Evolutionary conservation across 768 basidiomycete species (phyloP).

Genomic region (Naganishia friedmannii): DNA sequence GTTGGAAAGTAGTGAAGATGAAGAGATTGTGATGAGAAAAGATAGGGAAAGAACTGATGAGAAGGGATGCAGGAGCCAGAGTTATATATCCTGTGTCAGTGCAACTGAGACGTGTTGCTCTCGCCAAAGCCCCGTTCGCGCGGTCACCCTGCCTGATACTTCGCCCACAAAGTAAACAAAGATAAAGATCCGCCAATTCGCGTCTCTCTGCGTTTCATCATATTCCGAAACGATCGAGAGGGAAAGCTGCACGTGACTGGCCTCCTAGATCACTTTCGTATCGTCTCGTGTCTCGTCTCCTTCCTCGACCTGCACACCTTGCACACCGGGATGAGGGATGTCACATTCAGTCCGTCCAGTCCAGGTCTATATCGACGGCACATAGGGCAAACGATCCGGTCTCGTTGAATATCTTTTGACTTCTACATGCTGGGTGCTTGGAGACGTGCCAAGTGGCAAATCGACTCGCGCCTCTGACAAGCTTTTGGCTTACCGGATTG

Average conservation of each 20-base stretch:
- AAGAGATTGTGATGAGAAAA: constrained; percentile 24
- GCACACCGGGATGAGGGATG: no score
- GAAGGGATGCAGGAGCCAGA: not conserved
- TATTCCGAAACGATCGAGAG: no score
- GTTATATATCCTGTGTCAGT: constrained; percentile 14
- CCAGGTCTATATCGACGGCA: no score
- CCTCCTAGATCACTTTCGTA: constrained; percentile 1
- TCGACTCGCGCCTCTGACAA: no score
- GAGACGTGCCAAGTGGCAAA: no score
- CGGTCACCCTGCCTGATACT: constrained; percentile 6
- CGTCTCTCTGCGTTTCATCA: constrained; percentile 17
- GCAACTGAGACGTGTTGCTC: not conserved
- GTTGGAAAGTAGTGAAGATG: constrained; percentile 17
- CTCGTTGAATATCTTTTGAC: no score
- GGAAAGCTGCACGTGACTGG: constrained; percentile 18
- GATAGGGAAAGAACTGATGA: not conserved
- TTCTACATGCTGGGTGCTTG: no score
- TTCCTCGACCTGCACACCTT: no score
- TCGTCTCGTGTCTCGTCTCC: not conserved
- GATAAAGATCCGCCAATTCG: no score
- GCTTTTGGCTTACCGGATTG: no score
- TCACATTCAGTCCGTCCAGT: no score
- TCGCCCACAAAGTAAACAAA: constrained; percentile 6
- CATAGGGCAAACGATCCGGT: no score
- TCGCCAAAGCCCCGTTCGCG: not conserved